Percentiles rank a stretch among this genome's conserved stretches.
Evolutionary conservation across 352 stramenopile genomes (phyloP).

Genomic region (Aphanomyces astaci): DNA sequence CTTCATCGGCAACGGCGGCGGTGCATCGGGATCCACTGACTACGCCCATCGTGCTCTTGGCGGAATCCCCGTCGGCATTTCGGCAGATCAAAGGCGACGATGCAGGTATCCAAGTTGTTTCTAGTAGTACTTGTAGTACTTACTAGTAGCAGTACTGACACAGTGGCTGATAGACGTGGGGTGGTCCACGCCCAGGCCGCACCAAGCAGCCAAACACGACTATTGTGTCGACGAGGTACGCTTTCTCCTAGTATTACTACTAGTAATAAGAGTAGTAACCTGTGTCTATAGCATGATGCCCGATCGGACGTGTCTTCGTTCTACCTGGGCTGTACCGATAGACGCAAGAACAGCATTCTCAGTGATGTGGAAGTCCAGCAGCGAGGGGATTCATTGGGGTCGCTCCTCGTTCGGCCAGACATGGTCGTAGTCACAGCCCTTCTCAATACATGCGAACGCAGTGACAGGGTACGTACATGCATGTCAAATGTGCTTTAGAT

Average conservation of each 20-base stretch:
- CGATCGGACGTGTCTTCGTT: not conserved
- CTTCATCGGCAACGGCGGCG: not conserved
- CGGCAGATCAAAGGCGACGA: not conserved
- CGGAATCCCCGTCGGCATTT: conserved; percentile 9
- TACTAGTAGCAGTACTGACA: too few relatives aligned
- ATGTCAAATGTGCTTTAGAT: not conserved
- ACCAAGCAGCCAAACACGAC: not conserved
- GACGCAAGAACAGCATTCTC: not conserved
- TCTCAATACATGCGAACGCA: conserved; percentile 17
- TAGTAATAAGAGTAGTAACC: too few relatives aligned
- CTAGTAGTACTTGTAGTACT: too few relatives aligned
- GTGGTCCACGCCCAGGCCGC: conserved; percentile 17
- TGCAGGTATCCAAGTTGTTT: too few relatives aligned
- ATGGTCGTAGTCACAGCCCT: conserved; percentile 30
- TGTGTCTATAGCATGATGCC: not conserved
- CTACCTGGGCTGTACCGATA: not conserved
- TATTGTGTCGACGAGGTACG: conserved; percentile 8
- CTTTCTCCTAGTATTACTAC: too few relatives aligned
- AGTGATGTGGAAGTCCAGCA: not conserved
- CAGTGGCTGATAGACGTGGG: too few relatives aligned
- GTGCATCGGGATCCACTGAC: not conserved
- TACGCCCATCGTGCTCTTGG: conserved; percentile 13
- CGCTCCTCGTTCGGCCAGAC: conserved; percentile 4
- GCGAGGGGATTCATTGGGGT: not conserved
- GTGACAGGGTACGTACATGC: conserved; percentile 8